A percentile compares a stretch with the other conserved stretches of the same genome.
Evolutionary conservation across 2,329 filamentous ascomycete genomes (phyloP).

Genomic region (Neonectria ditissima): DNA sequence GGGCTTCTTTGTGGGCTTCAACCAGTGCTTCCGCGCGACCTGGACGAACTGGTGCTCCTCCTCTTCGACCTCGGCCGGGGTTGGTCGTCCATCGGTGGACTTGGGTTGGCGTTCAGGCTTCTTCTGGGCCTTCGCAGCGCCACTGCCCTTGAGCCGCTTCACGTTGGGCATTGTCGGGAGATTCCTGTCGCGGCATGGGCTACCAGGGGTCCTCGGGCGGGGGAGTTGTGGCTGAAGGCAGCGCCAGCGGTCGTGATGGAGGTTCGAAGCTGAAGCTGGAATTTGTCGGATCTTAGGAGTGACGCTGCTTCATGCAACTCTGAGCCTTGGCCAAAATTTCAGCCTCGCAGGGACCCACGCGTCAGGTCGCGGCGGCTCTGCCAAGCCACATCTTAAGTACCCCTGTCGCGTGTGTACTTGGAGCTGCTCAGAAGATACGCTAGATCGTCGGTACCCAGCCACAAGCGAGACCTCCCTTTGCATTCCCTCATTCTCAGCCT

Average conservation of each 20-base stretch:
- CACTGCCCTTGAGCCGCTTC: slow-evolving; percentile 69
- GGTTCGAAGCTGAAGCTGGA: slow-evolving; percentile 29
- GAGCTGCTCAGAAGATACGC: background rate
- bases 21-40: slow-evolving; percentile 87
- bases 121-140: slow-evolving; percentile 54
- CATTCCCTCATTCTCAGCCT: slow-evolving; percentile 37
- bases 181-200: slow-evolving; percentile 40
- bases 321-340: slow-evolving; percentile 47
- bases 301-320: slow-evolving; percentile 37
- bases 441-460: slow-evolving; percentile 6
- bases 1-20: slow-evolving; percentile 71
- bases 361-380: slow-evolving; percentile 31
- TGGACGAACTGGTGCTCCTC: slow-evolving; percentile 79
- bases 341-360: slow-evolving; percentile 50
- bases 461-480: slow-evolving; percentile 20
- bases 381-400: slow-evolving; percentile 36
- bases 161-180: slow-evolving; percentile 64
- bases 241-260: slow-evolving; percentile 27
- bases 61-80: slow-evolving; percentile 76
- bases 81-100: slow-evolving; percentile 56
- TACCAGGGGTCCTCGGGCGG: slow-evolving; percentile 16
- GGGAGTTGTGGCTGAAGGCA: slow-evolving; percentile 23
- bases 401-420: slow-evolving; percentile 27
- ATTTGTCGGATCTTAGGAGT: slow-evolving; percentile 34
- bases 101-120: slow-evolving; percentile 53